Evolutionary conservation across 2,329 filamentous ascomycete species (phyloP).

Genomic region (Nothomitra cinnamomea): DNA sequence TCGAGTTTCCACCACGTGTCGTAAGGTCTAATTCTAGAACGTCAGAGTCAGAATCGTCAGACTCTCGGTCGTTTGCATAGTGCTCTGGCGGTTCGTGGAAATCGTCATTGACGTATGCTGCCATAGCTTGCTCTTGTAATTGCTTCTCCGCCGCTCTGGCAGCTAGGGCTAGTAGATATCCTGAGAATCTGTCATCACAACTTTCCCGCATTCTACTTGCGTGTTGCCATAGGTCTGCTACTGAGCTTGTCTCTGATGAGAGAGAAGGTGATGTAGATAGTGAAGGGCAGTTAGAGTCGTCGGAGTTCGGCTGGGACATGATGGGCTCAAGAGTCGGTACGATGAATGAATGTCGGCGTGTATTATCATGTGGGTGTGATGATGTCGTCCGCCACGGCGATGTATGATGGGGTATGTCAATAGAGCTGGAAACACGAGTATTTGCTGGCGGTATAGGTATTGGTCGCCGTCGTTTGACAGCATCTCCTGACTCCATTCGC

Average conservation of each 20-base stretch:
- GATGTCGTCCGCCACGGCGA: neutral
- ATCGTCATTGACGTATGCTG: slow-evolving; percentile 56
- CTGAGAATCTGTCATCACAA: slow-evolving; percentile 58
- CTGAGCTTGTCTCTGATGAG: slow-evolving; percentile 18
- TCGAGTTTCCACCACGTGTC: slow-evolving; percentile 6
- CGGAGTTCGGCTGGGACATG: slow-evolving; percentile 35
- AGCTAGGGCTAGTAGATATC: slow-evolving; percentile 63
- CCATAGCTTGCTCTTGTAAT: slow-evolving; percentile 59
- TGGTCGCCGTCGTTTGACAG: slow-evolving; percentile 30
- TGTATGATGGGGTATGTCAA: neutral
- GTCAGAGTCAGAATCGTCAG: slow-evolving; percentile 34
- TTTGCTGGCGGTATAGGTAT: slow-evolving; percentile 28
- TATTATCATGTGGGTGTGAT: slow-evolving; percentile 29
- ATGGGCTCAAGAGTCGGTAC: slow-evolving; percentile 45
- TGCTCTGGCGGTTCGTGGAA: slow-evolving; percentile 55
- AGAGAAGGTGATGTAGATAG: slow-evolving; percentile 14
- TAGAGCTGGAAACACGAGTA: slow-evolving; percentile 15
- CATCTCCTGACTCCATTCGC: neutral
- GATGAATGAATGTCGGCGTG: slow-evolving; percentile 40
- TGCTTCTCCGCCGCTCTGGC: slow-evolving; percentile 66
- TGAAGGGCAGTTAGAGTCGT: slow-evolving; percentile 14
- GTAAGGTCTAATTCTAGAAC: slow-evolving; percentile 19
- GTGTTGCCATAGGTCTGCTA: slow-evolving; percentile 26
- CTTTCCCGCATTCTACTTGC: slow-evolving; percentile 41
- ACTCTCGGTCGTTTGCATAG: slow-evolving; percentile 49